phyloP scores from a whole-genome alignment of 2,329 filamentous ascomycete genomes.

The Paramyrothecium sp. region DNA sequence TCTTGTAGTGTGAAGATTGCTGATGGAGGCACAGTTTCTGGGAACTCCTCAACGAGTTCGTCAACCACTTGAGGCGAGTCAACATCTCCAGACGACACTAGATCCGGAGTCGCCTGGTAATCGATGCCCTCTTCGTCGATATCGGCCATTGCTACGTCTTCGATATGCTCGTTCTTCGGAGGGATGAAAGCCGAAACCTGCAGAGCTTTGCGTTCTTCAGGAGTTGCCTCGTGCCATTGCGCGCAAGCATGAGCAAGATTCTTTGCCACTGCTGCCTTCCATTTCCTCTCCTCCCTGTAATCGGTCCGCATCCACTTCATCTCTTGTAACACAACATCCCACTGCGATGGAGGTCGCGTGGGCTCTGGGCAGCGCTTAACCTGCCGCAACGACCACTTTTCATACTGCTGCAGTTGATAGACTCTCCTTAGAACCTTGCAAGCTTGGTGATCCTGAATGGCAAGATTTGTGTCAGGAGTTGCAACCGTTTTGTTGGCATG shows the following conservation, averaged over 20 bases:
- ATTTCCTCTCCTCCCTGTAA: slow-evolving; percentile 90
- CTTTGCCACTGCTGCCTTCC: slow-evolving; percentile 81
- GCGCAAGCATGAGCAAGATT: slow-evolving; percentile 81
- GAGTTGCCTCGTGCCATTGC: slow-evolving; percentile 69
- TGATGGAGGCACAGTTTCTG: slow-evolving; percentile 63
- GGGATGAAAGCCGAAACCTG: slow-evolving; percentile 63
- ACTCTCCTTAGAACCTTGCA: slow-evolving; percentile 83
- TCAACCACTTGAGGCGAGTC: slow-evolving; percentile 51
- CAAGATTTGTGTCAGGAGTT: slow-evolving; percentile 79
- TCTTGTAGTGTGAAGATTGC: slow-evolving; percentile 81
- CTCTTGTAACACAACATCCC: slow-evolving; percentile 84
- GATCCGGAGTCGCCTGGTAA: slow-evolving; percentile 62
- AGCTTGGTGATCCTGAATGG: slow-evolving; percentile 82
- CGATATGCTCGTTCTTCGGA: slow-evolving; percentile 29
- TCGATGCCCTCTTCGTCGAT: slow-evolving; percentile 29
- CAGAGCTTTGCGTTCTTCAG: slow-evolving; percentile 62
- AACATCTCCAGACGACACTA: slow-evolving; percentile 62
- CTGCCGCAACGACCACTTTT: slow-evolving; percentile 91
- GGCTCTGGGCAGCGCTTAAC: slow-evolving; percentile 83
- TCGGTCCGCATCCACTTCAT: slow-evolving; percentile 99
- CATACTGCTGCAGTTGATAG: slow-evolving; percentile 85
- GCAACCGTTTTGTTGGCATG: slow-evolving; percentile 88
- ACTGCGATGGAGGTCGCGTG: slow-evolving; percentile 71
- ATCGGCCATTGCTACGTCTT: slow-evolving; percentile 33
- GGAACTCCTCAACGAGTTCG: slow-evolving; percentile 35